Conservation (phyloP, 129 eudicot genomes). For the Tanacetum coccineum region DNA sequence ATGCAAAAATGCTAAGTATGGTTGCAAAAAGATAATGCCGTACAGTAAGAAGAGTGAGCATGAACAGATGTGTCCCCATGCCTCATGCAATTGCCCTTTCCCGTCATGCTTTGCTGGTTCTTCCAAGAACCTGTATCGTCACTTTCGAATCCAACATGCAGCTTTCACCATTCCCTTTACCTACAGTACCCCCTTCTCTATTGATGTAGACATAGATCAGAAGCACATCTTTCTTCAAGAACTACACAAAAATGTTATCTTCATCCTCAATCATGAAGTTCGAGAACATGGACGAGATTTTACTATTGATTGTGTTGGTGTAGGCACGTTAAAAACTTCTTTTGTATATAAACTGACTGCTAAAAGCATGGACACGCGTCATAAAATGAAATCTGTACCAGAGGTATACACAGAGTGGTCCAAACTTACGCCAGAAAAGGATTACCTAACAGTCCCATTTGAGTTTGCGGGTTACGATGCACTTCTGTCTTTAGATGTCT, state of each 20-base stretch:
- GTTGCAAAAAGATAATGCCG: conserved; percentile 45
- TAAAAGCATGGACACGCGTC: conserved; percentile 25
- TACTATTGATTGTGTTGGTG: conserved; percentile 38
- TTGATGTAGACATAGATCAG: conserved; percentile 20
- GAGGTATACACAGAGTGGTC: conserved; percentile 30
- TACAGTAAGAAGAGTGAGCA: conserved; percentile 46
- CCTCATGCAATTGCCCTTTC: conserved; percentile 53
- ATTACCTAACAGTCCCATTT: neutral
- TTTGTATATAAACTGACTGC: conserved; percentile 35
- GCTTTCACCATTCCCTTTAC: conserved; percentile 26
- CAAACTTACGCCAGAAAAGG: neutral
- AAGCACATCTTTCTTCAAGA: conserved; percentile 45
- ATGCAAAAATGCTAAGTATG: conserved; percentile 37
- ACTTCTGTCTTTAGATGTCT: neutral
- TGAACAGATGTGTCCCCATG: conserved; percentile 38
- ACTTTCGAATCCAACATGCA: conserved; percentile 35
- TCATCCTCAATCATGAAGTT: conserved; percentile 34
- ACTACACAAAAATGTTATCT: conserved; percentile 23
- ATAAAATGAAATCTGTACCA: conserved; percentile 23
- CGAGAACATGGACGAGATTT: conserved; percentile 35
- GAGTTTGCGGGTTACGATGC: neutral
- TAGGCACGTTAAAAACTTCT: conserved; percentile 24
- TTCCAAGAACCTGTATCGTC: conserved; percentile 32
- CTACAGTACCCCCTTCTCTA: conserved; percentile 25
- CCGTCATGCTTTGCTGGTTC: conserved; percentile 34